A percentile compares a stretch with the other conserved stretches of the same genome.
phyloP scores from a whole-genome alignment of 169 alveolate genomes.

The Theileria orientalis region DNA sequence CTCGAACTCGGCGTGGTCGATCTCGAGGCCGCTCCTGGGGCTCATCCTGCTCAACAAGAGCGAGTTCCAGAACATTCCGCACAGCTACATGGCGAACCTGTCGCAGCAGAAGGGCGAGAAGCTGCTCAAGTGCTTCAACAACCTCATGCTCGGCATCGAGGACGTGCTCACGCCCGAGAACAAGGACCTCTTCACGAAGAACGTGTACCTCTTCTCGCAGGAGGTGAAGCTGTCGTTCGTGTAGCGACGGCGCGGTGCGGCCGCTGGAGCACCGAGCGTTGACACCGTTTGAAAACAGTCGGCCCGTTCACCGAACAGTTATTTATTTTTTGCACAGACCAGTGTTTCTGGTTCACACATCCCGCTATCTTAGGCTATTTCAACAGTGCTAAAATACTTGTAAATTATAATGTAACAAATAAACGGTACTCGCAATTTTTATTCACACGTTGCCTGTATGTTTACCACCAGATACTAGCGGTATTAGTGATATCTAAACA shows the following conservation, averaged over 20 bases:
- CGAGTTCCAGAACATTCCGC: conserved; percentile 78
- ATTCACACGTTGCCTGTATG: too few species aligned
- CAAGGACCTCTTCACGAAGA: conserved; percentile 77
- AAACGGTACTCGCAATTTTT: too few species aligned
- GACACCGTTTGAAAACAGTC: background rate
- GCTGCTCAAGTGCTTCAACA: conserved; percentile 46
- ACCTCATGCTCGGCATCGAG: conserved; percentile 67
- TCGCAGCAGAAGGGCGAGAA: conserved; percentile 79
- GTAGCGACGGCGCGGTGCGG: conserved; percentile 6
- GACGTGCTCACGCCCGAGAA: conserved; percentile 52
- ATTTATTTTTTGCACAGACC: background rate
- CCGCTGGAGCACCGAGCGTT: background rate
- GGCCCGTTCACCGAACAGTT: background rate
- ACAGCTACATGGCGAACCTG: conserved; percentile 70
- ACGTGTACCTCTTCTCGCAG: conserved; percentile 79
- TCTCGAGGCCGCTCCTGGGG: conserved; percentile 88
- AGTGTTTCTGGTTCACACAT: too few species aligned
- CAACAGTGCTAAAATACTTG: too few species aligned
- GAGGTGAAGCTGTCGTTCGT: conserved; percentile 73
- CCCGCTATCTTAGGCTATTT: too few species aligned
- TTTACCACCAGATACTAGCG: too few species aligned
- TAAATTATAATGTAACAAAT: too few species aligned
- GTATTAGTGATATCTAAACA: too few species aligned
- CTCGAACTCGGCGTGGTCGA: conserved; percentile 85
- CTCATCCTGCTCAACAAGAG: conserved; percentile 79